These are phyloP conservation scores for Paracamarosporium sp. DNA, from an alignment of 2,329 filamentous ascomycete species.

Conservation along the genomic window DNA sequence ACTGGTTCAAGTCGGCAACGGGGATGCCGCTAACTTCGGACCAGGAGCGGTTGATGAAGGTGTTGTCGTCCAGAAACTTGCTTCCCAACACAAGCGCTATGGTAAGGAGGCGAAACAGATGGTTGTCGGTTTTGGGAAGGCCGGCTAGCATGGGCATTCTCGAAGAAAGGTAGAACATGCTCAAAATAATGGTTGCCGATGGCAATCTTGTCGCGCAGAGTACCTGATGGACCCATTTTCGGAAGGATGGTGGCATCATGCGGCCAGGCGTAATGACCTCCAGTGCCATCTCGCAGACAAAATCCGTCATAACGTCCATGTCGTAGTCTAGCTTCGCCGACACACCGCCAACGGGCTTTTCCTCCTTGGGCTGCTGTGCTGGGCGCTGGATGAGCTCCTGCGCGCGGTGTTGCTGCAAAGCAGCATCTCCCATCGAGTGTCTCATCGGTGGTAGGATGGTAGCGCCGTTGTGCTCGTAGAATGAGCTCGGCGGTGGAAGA, in stretches of 20 bases:
- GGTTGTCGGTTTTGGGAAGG: slow-evolving; percentile 62
- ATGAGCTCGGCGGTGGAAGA: slow-evolving; percentile 45
- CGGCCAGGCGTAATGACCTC: slow-evolving; percentile 70
- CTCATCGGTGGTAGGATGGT: slow-evolving; percentile 57
- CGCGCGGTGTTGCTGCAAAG: slow-evolving; percentile 48
- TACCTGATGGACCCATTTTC: slow-evolving; percentile 91
- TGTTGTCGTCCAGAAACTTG: slow-evolving; percentile 97
- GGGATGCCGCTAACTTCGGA: slow-evolving; percentile 91
- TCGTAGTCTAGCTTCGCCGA: slow-evolving; percentile 96
- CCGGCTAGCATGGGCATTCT: slow-evolving; percentile 76
- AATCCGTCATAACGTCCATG: slow-evolving; percentile 95
- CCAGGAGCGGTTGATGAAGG: slow-evolving; percentile 97
- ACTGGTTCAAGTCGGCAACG: slow-evolving; percentile 80
- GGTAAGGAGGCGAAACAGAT: slow-evolving; percentile 87
- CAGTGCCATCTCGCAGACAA: slow-evolving; percentile 88
- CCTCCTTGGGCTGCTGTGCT: slow-evolving; percentile 61
- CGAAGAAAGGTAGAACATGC: slow-evolving; percentile 87
- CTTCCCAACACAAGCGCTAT: slow-evolving; percentile 85
- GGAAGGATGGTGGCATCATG: slow-evolving; percentile 74
- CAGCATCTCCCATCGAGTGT: slow-evolving; percentile 44
- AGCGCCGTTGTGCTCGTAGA: slow-evolving; percentile 54
- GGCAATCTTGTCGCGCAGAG: slow-evolving; percentile 88
- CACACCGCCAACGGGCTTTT: slow-evolving; percentile 80
- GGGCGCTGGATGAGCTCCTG: slow-evolving; percentile 47
- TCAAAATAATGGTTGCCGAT: slow-evolving; percentile 87